Evolutionary conservation across 2,329 filamentous ascomycete genomes (phyloP), one percentile per base, ranked within the genome.

Genomic region (Sporothrix euskadiensis): DNA sequence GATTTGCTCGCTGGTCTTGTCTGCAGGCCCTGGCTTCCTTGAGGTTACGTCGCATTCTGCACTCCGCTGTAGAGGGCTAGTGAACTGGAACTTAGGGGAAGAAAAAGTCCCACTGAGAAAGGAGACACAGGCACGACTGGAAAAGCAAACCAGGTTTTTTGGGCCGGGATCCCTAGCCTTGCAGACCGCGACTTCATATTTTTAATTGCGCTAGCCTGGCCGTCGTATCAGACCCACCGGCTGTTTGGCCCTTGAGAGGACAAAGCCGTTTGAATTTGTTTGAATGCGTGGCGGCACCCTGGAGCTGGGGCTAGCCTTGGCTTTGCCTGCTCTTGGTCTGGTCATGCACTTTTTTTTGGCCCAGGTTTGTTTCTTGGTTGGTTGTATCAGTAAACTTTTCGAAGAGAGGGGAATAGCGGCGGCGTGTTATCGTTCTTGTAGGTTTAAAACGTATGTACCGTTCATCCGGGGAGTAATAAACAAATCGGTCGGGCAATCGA

Each of bases 121-220:
- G 41, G 32, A 39, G n/a, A 61, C 39, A 61, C n/a, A 66, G n/a
- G n/a, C 59, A 41, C 26, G 26, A 26, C 26, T 26, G 14, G 39
- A 30, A 4, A 47, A 19, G 19, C 65, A 69, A 69, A 54, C 65
- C 69, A 56, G 32, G 54, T 41, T 47, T 59, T 71, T 47, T 66
- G 61, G 69, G 35, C 69, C 54, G 69, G 69, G 69, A 49, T 71
- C 69, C 69, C 69, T 59, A 35, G 69, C 69, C 69, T 71, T 71
- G 41, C 22, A 57, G 56, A 49, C 69, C 52, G 35, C 49, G 35
- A 26, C 30, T 26, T 30, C 35, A 44, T 69, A 41, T 41, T 41
- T 70, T 41, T 70, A 39, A 54, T 35, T 69, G 44, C 44, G 65
- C 65, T 69, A 52, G 65, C 44, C 44, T 41, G 39, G 5, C n/a